These are phyloP conservation scores for Crucihimalaya himalaica DNA, from an alignment of 345 rosid species.

Conservation along the genomic window DNA sequence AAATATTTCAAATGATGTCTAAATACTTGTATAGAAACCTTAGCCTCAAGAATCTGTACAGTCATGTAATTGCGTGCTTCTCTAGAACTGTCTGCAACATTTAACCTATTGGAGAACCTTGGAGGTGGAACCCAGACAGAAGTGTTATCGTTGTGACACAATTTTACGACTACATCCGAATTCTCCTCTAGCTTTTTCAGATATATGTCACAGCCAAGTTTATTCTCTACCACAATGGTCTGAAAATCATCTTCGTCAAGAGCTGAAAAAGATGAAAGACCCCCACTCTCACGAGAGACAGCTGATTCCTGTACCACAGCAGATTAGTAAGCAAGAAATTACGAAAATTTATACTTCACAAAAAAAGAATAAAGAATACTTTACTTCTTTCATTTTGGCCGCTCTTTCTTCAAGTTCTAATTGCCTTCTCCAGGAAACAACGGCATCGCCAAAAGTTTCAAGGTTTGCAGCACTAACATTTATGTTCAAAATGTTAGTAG, in stretches of 20 bases:
- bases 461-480: conserved; percentile 91
- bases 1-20: background rate
- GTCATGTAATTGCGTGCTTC: conserved; percentile 72
- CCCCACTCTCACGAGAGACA: conserved; percentile 51
- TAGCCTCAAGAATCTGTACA: conserved; percentile 83
- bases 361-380: conserved; percentile 19
- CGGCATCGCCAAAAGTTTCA: conserved; percentile 67
- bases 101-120: conserved; percentile 83
- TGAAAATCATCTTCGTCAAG: conserved; percentile 96
- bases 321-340: conserved; percentile 29
- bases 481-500: conserved; percentile 79
- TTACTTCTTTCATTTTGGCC: conserved; percentile 71
- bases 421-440: conserved; percentile 91
- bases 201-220: conserved; percentile 83
- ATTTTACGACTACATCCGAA: conserved; percentile 54
- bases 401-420: conserved; percentile 88
- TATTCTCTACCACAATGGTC: conserved; percentile 79
- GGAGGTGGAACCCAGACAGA: conserved; percentile 95
- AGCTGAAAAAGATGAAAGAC: conserved; percentile 72
- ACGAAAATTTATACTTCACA: background rate
- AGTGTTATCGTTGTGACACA: conserved; percentile 57
- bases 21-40: conserved; percentile 51
- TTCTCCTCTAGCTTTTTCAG: conserved; percentile 75
- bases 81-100: conserved; percentile 76
- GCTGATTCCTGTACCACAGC: conserved; percentile 55